Evolutionary conservation across 192 early-diverging fungal species (phyloP), one percentile per base, ranked within the genome.

Genomic region (Pilaira anomala): DNA sequence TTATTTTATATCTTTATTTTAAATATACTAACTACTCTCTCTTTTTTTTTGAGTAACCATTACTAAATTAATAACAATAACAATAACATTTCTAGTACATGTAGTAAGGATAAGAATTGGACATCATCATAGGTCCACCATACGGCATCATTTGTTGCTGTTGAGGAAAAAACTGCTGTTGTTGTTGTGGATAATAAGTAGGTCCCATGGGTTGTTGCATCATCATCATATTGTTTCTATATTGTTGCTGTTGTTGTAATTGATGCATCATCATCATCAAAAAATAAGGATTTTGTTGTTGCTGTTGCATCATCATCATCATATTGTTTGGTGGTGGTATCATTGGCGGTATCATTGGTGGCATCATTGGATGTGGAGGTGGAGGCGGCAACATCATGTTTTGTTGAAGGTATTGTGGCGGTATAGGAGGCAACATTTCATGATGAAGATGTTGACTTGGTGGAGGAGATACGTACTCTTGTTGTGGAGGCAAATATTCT

Each of bases 311-410:
- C 33, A 6, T 36, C 33, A 36, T 36, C 33, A 36, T 36, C 33
- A 5, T 9, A 36, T n/a, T n/a, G n/a, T n/a, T n/a, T n/a, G n/a
- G n/a, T n/a, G 33, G 33, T 36, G 33, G 33, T 36, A 36, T 36
- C 33, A 36, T 36, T 36, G 6, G 33, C 33, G 11, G 6, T 9
- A 36, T 36, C 33, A 36, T 36, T 36, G 9, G 63, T 54, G 3
- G 51, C 53, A 29, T 65, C 71, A n/a, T 30, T 60, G 46, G 84
- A 86, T 13, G 82, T 89, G 71, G 88, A 88, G 58, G 70, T 82
- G 59, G 33, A 1, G 33, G 33, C 33, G 11, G 6, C 33, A 6
- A 9, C 33, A 36, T 36, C 33, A 36, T 36, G 11, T 36, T 5
- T 36, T 36, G 33, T 9, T 5, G 33, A 6, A 36, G 11, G 33